Base-by-base conservation (phyloP, 768 basidiomycete species). In the Ephemerocybe angulata region DNA sequence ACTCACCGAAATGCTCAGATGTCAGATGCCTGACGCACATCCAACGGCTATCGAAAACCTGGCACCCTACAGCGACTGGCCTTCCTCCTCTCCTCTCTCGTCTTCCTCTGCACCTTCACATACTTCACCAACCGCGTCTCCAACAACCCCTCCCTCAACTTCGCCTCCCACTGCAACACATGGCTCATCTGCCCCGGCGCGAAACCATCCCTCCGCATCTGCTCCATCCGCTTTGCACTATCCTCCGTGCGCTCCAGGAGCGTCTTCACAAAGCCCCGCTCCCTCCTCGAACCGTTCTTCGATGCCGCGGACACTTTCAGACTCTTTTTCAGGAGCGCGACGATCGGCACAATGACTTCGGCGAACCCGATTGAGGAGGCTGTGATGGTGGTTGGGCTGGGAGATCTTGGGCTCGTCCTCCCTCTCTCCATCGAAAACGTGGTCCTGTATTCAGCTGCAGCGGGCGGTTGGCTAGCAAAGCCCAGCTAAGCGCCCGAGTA, bases 231-330 rank as follows among this genome's bases (percentile, higher is more conserved):
- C 56, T 73, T 79, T 12, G 79, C 78, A 58, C 88, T 92, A 63
- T 91, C 90, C 59, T 98, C 94, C 42, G 96, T 71, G 19, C 92
- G 85, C 65, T 98, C 96, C 49, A 96, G 74, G 11, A 99, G 74
- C 0, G 77, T 76, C 71, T 95, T 98, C 22, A 92, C 76, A 35
- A 76, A 60, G 2, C 74, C 78, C 1, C 78, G 75, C 57, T 88
- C 86, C 64, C 90, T 90, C 1, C 73, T 63, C 33, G 62, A 59
- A 4, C 67, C 65, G 2, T 70, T 35, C 12, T 58, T 56, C 19
- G 57, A n/a, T 13, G 46, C 65, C 42, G 67, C 69, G 31, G 75
- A 67, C 35, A 71, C 74, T 69, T 97, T 98, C 60, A 95, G 62
- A 52, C 82, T 77, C 60, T 88, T 87, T 40, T 85, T 84, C 49